Conservation (phyloP, 2,329 filamentous ascomycete genomes). For the Trichoderma oligosporum region DNA sequence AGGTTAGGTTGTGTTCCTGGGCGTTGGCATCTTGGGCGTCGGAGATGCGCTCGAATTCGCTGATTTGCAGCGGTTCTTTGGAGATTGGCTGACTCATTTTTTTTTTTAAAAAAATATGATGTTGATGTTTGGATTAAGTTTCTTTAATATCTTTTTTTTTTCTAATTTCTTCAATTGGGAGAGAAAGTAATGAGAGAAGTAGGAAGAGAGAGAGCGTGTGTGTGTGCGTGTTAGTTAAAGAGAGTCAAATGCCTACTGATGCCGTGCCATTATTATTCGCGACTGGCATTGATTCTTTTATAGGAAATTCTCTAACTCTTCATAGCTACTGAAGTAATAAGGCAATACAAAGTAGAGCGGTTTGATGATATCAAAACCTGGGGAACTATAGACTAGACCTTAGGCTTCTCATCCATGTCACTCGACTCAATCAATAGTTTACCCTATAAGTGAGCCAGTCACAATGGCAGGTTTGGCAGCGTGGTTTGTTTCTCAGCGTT, state of each 20-base stretch:
- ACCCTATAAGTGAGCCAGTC: background rate
- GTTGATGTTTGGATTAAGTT: background rate
- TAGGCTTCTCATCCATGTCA: background rate
- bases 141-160: background rate
- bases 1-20: background rate
- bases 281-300: background rate
- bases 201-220: too few relatives aligned
- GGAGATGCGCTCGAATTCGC: background rate
- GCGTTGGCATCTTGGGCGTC: slow-evolving; percentile 1
- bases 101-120: background rate
- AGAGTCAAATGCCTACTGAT: background rate
- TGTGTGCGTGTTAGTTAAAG: too few relatives aligned
- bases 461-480: background rate
- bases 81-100: slow-evolving; percentile 1
- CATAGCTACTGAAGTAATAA: background rate
- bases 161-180: background rate
- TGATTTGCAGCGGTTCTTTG: background rate
- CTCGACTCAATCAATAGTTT: background rate
- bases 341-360: background rate
- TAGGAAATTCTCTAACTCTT: background rate
- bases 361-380: too few relatives aligned
- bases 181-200: background rate
- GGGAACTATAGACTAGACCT: background rate
- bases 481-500: background rate
- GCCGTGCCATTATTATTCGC: background rate